Evolutionary conservation across 2,329 filamentous ascomycete species (phyloP), one percentile per base, ranked within the genome.

Genomic region (Emergomyces africanus): DNA sequence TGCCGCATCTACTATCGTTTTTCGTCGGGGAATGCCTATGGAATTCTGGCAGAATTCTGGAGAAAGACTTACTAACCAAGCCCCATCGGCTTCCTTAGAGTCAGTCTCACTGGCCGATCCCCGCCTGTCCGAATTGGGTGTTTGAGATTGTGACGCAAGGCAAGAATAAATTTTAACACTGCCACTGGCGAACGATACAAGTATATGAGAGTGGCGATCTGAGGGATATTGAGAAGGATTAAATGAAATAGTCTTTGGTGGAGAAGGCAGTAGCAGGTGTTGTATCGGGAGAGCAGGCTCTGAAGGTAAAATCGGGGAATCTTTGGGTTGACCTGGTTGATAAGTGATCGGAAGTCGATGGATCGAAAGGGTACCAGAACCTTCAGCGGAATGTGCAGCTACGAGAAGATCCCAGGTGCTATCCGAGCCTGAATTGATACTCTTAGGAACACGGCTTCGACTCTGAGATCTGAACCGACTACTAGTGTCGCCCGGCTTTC

Each of bases 131-230:
- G 70, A 66, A 6, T 62, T 60, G 18, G 66, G 53, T 53, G 65
- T 71, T 6, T 64, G 64, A 18, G 62, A 59, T 48, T 67, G 71
- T 25, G 63, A 66, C 18, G 77, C 72, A 37, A 82, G 77, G 30
- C 78, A 79, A 57, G 83, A 79, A 65, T 82, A 83, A 15, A 85
- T 73, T 57, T 82, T 81, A 33, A 82, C 79, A 48, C 74, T 76
- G 5, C 83, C 82, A n/a, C 73, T 75, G 1, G 75, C 68, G 59
- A 84, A 81, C 1, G 78, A 74, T 6, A 85, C 71, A 9, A 86
- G 73, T 12, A 85, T 68, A 50, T 79, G 77, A 0, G 79, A 77
- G 67, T 83, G 80, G 14, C 79, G 76, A 30, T 71, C 68, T 28
- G 78, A 78, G 4, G 81, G 79, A 63, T 78, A 79, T 44, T 75